Conservation (phyloP, 805 yeast genomes). For the Metschnikowia orientalis region DNA sequence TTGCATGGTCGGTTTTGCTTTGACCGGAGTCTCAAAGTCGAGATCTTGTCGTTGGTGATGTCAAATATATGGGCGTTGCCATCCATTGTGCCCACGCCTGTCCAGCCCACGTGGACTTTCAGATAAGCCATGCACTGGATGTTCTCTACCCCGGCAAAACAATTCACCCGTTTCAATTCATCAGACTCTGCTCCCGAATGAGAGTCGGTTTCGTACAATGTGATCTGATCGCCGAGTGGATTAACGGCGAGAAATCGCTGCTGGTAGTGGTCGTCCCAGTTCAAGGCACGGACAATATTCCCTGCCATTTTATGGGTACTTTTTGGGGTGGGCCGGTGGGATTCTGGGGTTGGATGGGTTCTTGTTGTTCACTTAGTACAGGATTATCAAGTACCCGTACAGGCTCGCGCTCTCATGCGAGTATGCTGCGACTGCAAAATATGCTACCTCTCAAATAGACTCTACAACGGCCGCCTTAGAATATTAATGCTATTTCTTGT, state of each 20-base stretch:
- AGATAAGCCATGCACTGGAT: conserved; percentile 68
- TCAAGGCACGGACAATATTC: conserved; percentile 51
- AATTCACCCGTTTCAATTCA: conserved; percentile 47
- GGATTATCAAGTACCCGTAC: no score
- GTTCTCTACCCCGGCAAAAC: conserved; percentile 60
- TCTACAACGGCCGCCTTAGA: no score
- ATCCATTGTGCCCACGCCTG: conserved; percentile 70
- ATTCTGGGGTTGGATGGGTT: no score
- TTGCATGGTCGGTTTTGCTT: conserved; percentile 73
- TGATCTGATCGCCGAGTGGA: conserved; percentile 77
- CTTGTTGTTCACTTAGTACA: no score
- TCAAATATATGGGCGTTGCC: conserved; percentile 66
- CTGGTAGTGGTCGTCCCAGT: conserved; percentile 54
- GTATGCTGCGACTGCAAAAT: no score
- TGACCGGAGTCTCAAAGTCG: conserved; percentile 46
- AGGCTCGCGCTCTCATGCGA: no score
- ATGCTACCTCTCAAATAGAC: no score
- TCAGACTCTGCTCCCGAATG: conserved; percentile 46
- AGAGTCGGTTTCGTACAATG: conserved; percentile 43
- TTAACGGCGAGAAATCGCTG: conserved; percentile 64
- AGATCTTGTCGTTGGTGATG: conserved; percentile 37
- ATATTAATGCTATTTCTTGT: no score
- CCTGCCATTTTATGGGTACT: conserved; percentile 62
- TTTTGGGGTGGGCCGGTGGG: no score
- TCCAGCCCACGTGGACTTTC: conserved; percentile 48